Evolutionary conservation across 129 eudicot species (phyloP).

Genomic region (Pittosporum tobira): DNA sequence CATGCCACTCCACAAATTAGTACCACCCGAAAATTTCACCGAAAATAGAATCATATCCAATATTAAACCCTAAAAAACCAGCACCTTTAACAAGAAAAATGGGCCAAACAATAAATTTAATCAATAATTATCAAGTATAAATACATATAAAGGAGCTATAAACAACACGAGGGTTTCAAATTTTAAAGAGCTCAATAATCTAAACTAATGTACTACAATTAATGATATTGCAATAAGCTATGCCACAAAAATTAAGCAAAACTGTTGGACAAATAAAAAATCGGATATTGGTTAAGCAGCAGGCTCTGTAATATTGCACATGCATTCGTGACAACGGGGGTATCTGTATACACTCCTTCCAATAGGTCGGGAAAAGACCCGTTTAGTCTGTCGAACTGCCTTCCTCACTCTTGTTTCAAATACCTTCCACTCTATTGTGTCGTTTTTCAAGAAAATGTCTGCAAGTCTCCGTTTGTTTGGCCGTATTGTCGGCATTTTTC

Average conservation of each 20-base stretch:
- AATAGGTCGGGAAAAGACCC: conserved; percentile 67
- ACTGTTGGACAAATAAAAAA: neutral
- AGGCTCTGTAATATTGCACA: conserved; percentile 42
- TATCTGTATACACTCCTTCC: conserved; percentile 95
- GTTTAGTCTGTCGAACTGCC: conserved; percentile 85
- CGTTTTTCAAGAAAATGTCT: conserved; percentile 72
- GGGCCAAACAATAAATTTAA: too few relatives aligned
- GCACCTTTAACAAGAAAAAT: too few relatives aligned
- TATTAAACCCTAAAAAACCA: too few relatives aligned
- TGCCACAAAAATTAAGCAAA: neutral
- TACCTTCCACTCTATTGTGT: conserved; percentile 83
- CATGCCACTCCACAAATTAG: too few relatives aligned
- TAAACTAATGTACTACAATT: neutral
- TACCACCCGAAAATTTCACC: too few relatives aligned
- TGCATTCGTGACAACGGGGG: conserved; percentile 83
- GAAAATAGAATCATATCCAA: too few relatives aligned
- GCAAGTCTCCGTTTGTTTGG: conserved; percentile 98
- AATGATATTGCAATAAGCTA: neutral
- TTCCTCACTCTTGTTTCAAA: conserved; percentile 83
- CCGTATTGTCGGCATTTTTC: conserved; percentile 88
- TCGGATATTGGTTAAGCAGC: neutral
- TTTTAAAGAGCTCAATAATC: neutral
- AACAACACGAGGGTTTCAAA: neutral
- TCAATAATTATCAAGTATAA: too few relatives aligned
- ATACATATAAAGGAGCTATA: neutral